These are phyloP conservation scores for Logfia minima DNA, from an alignment of 129 eudicot species.

Conservation along the genomic window DNA sequence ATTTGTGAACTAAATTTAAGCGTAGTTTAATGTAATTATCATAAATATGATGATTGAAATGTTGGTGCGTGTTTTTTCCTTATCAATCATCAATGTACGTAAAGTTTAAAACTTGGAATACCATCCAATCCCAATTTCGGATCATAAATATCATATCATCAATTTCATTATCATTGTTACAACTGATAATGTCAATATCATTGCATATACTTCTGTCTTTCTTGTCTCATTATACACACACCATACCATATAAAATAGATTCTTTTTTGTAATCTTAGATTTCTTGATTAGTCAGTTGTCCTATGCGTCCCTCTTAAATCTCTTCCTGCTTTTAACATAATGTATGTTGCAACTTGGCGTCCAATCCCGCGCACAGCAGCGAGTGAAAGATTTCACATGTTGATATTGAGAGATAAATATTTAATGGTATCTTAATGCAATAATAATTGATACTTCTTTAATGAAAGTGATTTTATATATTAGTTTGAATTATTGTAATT, in stretches of 20 bases:
- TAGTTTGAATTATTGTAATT: no score
- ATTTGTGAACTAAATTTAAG: constrained; percentile 20
- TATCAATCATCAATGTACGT: neutral
- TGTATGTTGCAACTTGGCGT: no score
- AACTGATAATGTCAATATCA: neutral
- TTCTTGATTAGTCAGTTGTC: no score
- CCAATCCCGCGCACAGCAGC: no score
- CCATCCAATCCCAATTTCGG: constrained; percentile 11
- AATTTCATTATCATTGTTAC: neutral
- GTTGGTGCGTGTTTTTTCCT: constrained; percentile 4
- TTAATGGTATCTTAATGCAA: no score
- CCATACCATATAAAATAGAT: neutral
- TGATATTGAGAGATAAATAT: no score
- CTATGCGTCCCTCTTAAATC: no score
- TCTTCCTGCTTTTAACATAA: no score
- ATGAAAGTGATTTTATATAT: no score
- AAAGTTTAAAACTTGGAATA: neutral
- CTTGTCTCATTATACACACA: neutral
- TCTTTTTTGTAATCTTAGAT: no score
- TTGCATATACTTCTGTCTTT: neutral
- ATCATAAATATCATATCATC: neutral
- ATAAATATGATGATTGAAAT: neutral
- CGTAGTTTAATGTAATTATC: neutral
- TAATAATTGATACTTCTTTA: no score
- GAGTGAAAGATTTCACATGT: no score